These are phyloP conservation scores for Ocimum tenuiflorum DNA, from an alignment of 257 asterid genomes.

Conservation along the genomic window DNA sequence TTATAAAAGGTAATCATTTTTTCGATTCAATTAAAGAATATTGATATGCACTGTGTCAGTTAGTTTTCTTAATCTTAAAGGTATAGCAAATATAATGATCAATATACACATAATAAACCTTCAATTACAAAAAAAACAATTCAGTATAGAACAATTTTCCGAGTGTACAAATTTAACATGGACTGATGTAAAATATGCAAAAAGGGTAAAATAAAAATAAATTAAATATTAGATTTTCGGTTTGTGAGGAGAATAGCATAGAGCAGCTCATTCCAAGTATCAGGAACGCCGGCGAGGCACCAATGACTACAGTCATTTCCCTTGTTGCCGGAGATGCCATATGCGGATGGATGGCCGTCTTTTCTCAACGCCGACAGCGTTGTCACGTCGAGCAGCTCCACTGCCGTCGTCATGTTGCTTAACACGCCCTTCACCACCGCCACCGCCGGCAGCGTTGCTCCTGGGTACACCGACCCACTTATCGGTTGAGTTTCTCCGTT, in stretches of 20 bases:
- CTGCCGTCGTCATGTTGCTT: constrained; percentile 41
- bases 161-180: too few relatives aligned
- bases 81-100: too few relatives aligned
- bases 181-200: too few relatives aligned
- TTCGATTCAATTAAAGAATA: too few relatives aligned
- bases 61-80: too few relatives aligned
- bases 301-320: constrained; percentile 79
- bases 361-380: constrained; percentile 58
- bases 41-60: too few relatives aligned
- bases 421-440: constrained; percentile 51
- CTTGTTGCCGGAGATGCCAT: constrained; percentile 30
- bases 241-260: constrained; percentile 27
- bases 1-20: too few relatives aligned
- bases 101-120: too few relatives aligned
- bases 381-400: constrained; percentile 49
- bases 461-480: constrained; percentile 32
- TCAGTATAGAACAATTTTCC: too few relatives aligned
- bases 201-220: too few relatives aligned
- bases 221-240: constrained; percentile 18
- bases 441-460: constrained; percentile 45
- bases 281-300: constrained; percentile 70
- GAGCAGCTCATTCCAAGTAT: constrained; percentile 60
- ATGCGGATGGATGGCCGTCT: constrained; percentile 66
- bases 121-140: too few relatives aligned
- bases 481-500: constrained; percentile 46